phyloP scores from a whole-genome alignment of 495 filamentous ascomycete genomes.

The Amorphotheca resinae region DNA sequence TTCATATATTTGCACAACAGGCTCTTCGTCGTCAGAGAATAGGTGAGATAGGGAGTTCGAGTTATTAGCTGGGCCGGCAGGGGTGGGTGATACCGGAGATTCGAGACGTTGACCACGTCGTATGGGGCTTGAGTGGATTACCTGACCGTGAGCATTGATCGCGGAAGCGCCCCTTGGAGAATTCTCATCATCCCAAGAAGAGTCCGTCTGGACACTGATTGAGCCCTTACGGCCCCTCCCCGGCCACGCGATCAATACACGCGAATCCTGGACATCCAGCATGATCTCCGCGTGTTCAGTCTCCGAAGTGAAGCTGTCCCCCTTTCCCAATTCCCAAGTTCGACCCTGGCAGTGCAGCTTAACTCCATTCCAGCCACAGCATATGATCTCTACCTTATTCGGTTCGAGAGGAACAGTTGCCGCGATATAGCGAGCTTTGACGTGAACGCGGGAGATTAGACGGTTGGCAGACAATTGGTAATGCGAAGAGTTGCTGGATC shows the following conservation, averaged over 20 bases:
- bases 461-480: slow-evolving; percentile 86
- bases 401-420: slow-evolving; percentile 33
- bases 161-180: slow-evolving; percentile 30
- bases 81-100: slow-evolving; percentile 68
- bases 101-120: slow-evolving; percentile 45
- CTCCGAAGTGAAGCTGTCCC: slow-evolving; percentile 81
- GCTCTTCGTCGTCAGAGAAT: slow-evolving; percentile 15
- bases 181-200: slow-evolving; percentile 50
- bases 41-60: slow-evolving; percentile 5
- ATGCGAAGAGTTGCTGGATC: slow-evolving; percentile 84
- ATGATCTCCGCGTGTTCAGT: slow-evolving; percentile 86
- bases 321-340: slow-evolving; percentile 75
- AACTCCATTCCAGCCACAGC: slow-evolving; percentile 90
- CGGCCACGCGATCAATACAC: slow-evolving; percentile 84
- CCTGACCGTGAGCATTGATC: slow-evolving; percentile 20
- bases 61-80: slow-evolving; percentile 23
- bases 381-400: slow-evolving; percentile 69
- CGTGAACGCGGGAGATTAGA: slow-evolving; percentile 83
- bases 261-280: slow-evolving; percentile 86
- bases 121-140: slow-evolving; percentile 52
- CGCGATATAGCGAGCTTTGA: slow-evolving; percentile 73
- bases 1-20: slow-evolving; percentile 42
- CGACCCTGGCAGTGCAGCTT: slow-evolving; percentile 87
- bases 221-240: slow-evolving; percentile 42
- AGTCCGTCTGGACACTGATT: slow-evolving; percentile 49